Evolutionary conservation across 2,329 filamentous ascomycete species (phyloP).

Genomic region (Phaeosphaeria sp.): DNA sequence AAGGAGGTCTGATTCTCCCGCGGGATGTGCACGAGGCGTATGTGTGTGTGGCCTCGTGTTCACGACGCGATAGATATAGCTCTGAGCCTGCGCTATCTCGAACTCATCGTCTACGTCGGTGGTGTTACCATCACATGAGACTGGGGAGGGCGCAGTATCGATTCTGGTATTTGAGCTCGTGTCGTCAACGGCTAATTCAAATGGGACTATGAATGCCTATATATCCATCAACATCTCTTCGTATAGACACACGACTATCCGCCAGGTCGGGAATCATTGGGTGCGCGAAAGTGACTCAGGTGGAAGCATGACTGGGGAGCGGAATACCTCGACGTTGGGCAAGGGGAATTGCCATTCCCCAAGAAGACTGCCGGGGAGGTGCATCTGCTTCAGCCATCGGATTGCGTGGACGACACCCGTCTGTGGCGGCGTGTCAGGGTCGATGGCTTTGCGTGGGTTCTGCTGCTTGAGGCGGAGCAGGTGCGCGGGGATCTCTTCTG

Average conservation of each 20-base stretch:
- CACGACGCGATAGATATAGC: neutral
- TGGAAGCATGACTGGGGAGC: neutral
- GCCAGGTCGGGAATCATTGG: neutral
- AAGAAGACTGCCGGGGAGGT: constrained; percentile 22
- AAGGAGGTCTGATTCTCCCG: neutral
- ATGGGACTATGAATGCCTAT: neutral
- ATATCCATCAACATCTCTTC: neutral
- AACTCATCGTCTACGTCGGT: neutral
- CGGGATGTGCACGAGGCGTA: neutral
- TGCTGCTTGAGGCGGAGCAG: constrained; percentile 10
- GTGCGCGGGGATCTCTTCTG: constrained; percentile 14
- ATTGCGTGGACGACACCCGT: constrained; percentile 17
- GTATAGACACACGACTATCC: neutral
- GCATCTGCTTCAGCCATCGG: constrained; percentile 21
- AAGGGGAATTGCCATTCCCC: constrained; percentile 17
- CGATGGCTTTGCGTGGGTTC: constrained; percentile 14
- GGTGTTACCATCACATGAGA: neutral
- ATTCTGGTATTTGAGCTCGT: neutral
- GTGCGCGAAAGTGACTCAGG: neutral
- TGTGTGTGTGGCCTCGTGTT: neutral
- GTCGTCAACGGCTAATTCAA: neutral
- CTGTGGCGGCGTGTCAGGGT: constrained; percentile 23
- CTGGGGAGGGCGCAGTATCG: neutral
- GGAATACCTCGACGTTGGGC: constrained; percentile 15
- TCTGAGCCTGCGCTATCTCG: neutral